Evolutionary conservation across 2,329 filamentous ascomycete genomes (phyloP).

Genomic region (Trichophyton benhamiae): DNA sequence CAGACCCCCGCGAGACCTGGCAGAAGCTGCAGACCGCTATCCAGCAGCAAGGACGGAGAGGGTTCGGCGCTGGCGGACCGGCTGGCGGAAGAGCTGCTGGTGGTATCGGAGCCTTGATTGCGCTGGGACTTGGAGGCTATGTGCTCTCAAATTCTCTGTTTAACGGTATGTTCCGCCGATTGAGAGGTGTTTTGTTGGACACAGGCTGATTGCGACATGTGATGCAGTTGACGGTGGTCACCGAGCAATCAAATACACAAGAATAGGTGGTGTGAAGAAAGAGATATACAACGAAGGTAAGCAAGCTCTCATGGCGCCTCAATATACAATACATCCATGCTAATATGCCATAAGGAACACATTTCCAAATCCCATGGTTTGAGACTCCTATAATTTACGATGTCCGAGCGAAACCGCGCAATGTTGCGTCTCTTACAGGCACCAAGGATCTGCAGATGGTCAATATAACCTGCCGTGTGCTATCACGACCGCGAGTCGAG

Average conservation of each 20-base stretch:
- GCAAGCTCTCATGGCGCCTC: not conserved
- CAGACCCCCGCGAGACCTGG: slow-evolving; percentile 54
- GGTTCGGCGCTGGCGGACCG: slow-evolving; percentile 32
- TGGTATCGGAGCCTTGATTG: slow-evolving; percentile 42
- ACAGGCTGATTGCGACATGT: slow-evolving; percentile 11
- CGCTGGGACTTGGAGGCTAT: slow-evolving; percentile 37
- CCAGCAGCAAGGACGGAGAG: slow-evolving; percentile 41
- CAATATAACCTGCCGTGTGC: slow-evolving; percentile 98
- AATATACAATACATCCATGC: not conserved
- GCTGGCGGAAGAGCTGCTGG: slow-evolving; percentile 44
- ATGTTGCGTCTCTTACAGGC: slow-evolving; percentile 90
- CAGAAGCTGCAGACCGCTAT: slow-evolving; percentile 52
- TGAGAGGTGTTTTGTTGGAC: not conserved
- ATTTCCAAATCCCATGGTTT: slow-evolving; percentile 90
- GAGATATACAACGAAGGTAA: slow-evolving; percentile 91
- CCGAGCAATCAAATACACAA: slow-evolving; percentile 95
- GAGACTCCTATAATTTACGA: slow-evolving; percentile 96
- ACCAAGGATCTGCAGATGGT: slow-evolving; percentile 99
- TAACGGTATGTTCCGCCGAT: slow-evolving; percentile 42
- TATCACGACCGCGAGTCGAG: slow-evolving; percentile 76
- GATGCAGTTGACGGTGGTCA: slow-evolving; percentile 83
- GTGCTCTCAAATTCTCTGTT: slow-evolving; percentile 48
- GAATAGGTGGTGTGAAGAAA: slow-evolving; percentile 81
- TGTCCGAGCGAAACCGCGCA: slow-evolving; percentile 92
- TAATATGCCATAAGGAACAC: slow-evolving; percentile 53